A percentile compares a stretch with the other conserved stretches of the same genome.
phyloP scores from a whole-genome alignment of 2,329 filamentous ascomycete genomes.

The Emergomyces africanus region DNA sequence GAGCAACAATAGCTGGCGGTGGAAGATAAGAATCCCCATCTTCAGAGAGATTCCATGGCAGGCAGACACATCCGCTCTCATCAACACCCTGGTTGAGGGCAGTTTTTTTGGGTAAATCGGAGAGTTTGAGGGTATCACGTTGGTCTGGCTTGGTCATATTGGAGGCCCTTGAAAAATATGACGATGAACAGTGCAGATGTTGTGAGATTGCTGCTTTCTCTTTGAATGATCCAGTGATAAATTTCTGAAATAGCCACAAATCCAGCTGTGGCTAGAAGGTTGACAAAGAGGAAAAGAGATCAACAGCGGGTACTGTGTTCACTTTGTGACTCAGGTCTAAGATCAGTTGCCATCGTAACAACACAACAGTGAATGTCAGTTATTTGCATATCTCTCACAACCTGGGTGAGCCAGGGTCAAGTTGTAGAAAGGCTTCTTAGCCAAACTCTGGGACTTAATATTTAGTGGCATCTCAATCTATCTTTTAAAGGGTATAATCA shows the following conservation, averaged over 20 bases:
- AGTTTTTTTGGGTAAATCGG: neutral
- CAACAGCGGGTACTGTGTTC: neutral
- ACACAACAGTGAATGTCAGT: neutral
- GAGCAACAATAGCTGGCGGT: neutral
- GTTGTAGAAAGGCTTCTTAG: neutral
- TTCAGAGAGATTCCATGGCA: neutral
- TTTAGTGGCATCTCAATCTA: neutral
- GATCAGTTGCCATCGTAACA: neutral
- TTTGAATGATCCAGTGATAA: neutral
- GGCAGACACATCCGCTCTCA: neutral
- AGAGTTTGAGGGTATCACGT: neutral
- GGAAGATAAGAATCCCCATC: neutral
- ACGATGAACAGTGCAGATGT: neutral
- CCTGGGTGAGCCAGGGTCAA: neutral
- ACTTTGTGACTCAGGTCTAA: neutral
- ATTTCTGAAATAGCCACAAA: neutral
- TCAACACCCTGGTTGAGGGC: neutral
- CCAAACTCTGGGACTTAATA: neutral
- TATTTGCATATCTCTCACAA: neutral
- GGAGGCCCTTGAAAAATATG: neutral
- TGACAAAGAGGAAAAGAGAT: neutral
- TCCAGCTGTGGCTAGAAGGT: neutral
- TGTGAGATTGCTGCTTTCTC: neutral
- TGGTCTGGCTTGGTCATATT: neutral
- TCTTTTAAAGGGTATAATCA: no score